Base-by-base conservation (phyloP, 1,139 yeast species). In the Meyerozyma smithsonii region DNA sequence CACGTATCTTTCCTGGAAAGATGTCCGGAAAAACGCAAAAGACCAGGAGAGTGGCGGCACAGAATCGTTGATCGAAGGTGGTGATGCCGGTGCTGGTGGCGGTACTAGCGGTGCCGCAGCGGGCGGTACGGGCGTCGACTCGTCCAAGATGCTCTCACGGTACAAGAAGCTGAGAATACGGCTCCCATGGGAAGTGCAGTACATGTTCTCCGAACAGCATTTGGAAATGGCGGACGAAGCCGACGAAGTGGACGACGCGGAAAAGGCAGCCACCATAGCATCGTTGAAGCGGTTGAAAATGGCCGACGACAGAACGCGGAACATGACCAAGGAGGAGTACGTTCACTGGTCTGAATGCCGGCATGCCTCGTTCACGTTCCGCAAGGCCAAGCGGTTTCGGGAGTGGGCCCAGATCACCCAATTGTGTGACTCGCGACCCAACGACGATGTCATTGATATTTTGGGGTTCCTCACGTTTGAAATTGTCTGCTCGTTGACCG, bases 301-400 rank as follows among this genome's bases (percentile, higher is more conserved):
- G 66, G 97, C 97, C 3, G 99, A 92, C 60, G 97, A 92, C 43
- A 72, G 98, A 48, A 92, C 99, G 0, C 78, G 73, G 49, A 78
- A 84, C 49, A 94, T 92, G 99, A 92, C 98, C 0, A 81, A 83
- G 52, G 97, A 92, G 55, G 98, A 92, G 58, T 92, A 92, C 53
- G 98, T 90, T 14, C 98, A 94, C 59, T 92, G 97, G 97, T 85
- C 96, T 11, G 99, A 92, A 58, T 92, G 98, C 64, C 78, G 99
- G 48, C 98, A 92, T 59, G 98, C 98, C 1, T 83, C 95, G 42
- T 94, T 92, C 58, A 94, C 98, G 0, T 92, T 89, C 55, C 74
- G 97, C 52, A 92, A 94, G 59, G 87, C 86, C 14, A 88, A 90
- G 58, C 70, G 97, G 54, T 92, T 92, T 57, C 76, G 95, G 55